A percentile compares a stretch with the other conserved stretches of the same genome.
Conservation (phyloP, 768 basidiomycete species). For the Suillus subaureus region DNA sequence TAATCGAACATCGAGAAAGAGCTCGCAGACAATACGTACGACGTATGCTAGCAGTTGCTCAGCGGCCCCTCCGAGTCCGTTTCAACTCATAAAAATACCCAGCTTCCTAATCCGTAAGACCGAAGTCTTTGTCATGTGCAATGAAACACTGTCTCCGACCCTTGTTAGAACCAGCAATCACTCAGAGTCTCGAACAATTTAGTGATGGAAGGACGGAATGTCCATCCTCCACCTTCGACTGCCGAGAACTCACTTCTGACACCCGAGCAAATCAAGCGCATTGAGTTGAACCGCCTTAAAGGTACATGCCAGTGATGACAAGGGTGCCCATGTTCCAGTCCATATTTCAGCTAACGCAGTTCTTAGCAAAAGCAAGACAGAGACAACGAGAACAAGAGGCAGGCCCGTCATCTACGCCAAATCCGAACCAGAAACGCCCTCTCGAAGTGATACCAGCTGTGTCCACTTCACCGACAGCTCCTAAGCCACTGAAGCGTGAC, state of each 20-base stretch:
- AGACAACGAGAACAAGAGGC: constrained; percentile 62
- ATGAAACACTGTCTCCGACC: neutral
- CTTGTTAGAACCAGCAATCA: neutral
- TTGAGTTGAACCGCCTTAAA: constrained; percentile 81
- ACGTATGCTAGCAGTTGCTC: neutral
- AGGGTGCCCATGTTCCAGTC: neutral
- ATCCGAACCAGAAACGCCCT: constrained; percentile 78
- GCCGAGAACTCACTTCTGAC: constrained; percentile 41
- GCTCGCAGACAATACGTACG: neutral
- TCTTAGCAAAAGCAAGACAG: constrained; percentile 73
- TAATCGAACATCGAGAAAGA: constrained; percentile 2
- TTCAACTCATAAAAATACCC: neutral
- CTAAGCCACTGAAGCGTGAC: constrained; percentile 64
- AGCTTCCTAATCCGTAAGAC: constrained; percentile 2
- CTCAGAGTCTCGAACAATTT: neutral
- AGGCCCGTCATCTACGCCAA: constrained; percentile 50
- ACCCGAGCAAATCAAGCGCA: constrained; percentile 68
- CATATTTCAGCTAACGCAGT: constrained; percentile 11
- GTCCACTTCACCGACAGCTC: constrained; percentile 62
- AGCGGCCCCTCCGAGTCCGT: neutral
- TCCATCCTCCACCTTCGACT: constrained; percentile 15
- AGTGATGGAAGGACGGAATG: constrained; percentile 8
- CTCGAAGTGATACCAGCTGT: constrained; percentile 57
- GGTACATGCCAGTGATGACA: constrained; percentile 40
- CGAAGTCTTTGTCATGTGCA: neutral